Conservation (phyloP, 495 filamentous ascomycete genomes). For the Neurospora sp. region DNA sequence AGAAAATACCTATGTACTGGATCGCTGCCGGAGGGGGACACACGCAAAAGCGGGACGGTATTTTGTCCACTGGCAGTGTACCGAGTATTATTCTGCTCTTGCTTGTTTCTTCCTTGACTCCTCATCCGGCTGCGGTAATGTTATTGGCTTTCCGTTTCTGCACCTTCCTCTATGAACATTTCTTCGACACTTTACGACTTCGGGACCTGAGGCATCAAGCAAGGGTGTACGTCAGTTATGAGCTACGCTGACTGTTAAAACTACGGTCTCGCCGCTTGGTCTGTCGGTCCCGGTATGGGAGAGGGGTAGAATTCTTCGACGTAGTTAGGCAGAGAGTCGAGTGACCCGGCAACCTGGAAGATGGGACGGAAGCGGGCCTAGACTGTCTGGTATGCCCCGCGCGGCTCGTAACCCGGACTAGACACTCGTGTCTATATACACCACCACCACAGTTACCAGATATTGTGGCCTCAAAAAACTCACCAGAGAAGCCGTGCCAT, state of each 20-base stretch:
- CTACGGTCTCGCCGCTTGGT: background rate
- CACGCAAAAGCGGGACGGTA: background rate
- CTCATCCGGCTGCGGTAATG: background rate
- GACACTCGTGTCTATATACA: background rate
- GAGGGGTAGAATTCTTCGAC: background rate
- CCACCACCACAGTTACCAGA: background rate
- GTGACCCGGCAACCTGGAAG: background rate
- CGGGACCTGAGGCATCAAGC: background rate
- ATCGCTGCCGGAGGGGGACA: background rate
- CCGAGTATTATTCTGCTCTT: background rate
- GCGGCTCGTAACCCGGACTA: too few species aligned
- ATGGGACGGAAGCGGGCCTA: background rate
- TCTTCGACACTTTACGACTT: too few species aligned
- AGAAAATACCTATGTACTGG: too few species aligned
- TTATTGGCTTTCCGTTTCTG: background rate
- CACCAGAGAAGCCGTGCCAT: too few species aligned
- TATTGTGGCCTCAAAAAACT: background rate
- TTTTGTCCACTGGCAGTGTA: background rate
- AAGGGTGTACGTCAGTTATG: background rate
- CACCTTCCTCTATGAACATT: background rate
- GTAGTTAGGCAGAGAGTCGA: background rate
- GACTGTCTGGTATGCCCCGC: background rate
- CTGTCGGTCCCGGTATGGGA: background rate
- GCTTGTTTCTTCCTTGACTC: background rate
- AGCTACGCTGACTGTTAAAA: background rate